A percentile compares a stretch with the other conserved stretches of the same genome.
These are phyloP conservation scores for Lentithecium fluviatile DNA, from an alignment of 495 filamentous ascomycete genomes.

Conservation along the genomic window DNA sequence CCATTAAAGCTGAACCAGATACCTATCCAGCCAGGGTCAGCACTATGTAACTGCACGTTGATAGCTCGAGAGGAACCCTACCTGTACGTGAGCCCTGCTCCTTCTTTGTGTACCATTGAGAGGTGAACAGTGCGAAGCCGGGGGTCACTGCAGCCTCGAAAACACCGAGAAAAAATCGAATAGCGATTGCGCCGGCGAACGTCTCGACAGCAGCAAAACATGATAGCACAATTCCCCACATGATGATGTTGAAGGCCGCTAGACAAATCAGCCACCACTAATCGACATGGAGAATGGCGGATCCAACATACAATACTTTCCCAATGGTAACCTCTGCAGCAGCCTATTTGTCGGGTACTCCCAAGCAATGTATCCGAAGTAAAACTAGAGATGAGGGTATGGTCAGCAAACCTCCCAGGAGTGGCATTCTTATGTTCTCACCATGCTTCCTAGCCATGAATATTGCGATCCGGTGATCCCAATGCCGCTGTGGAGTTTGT, in stretches of 20 bases:
- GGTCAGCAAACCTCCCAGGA: too few relatives aligned
- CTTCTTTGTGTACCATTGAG: constrained; percentile 52
- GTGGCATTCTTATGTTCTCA: too few relatives aligned
- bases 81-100: constrained; percentile 51
- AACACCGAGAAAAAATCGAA: constrained; percentile 54
- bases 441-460: constrained; percentile 19
- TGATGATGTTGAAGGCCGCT: constrained; percentile 45
- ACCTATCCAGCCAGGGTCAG: too few relatives aligned
- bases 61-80: too few relatives aligned
- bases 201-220: constrained; percentile 47
- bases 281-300: background rate
- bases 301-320: constrained; percentile 46
- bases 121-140: constrained; percentile 51
- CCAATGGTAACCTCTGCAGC: constrained; percentile 60
- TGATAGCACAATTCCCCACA: constrained; percentile 47
- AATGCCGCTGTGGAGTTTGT: constrained; percentile 26
- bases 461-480: constrained; percentile 20
- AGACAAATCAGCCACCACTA: constrained; percentile 23
- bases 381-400: constrained; percentile 14
- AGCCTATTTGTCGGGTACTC: constrained; percentile 60
- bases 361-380: constrained; percentile 49
- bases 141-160: constrained; percentile 52
- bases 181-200: constrained; percentile 44
- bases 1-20: constrained; percentile 56
- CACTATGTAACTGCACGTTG: too few relatives aligned